Conservation (phyloP, 2,329 filamentous ascomycete species). For the Colletotrichum truncatum region DNA sequence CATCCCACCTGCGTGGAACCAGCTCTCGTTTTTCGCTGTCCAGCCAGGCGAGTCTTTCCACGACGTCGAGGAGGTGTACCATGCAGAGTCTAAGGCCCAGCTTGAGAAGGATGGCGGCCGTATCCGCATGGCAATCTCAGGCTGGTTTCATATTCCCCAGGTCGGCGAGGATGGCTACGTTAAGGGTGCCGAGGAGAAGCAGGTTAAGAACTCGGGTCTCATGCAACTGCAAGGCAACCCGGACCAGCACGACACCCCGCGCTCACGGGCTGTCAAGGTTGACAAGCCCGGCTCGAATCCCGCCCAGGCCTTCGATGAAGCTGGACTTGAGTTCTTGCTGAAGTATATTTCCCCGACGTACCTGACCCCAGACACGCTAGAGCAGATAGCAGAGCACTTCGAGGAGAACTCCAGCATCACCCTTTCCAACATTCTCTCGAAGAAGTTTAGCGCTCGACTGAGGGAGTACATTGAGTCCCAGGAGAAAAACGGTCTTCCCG, state of each 20-base stretch:
- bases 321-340: conserved; percentile 88
- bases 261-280: conserved; percentile 63
- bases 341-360: conserved; percentile 92
- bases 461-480: conserved; percentile 74
- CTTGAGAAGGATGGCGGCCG: conserved; percentile 76
- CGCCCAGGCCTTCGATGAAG: conserved; percentile 70
- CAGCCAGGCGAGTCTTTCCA: conserved; percentile 99
- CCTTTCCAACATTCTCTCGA: conserved; percentile 79
- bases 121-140: conserved; percentile 96
- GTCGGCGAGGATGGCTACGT: conserved; percentile 92
- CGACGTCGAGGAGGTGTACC: conserved; percentile 97
- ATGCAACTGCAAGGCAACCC: conserved; percentile 93
- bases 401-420: conserved; percentile 85
- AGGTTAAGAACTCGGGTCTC: conserved; percentile 88
- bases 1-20: conserved; percentile 96
- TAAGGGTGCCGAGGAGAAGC: conserved; percentile 85
- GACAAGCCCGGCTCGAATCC: conserved; percentile 54
- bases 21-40: conserved; percentile 97
- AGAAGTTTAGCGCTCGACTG: conserved; percentile 80
- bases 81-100: conserved; percentile 66
- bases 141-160: conserved; percentile 99
- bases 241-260: conserved; percentile 87
- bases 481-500: conserved; percentile 60
- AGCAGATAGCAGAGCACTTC: conserved; percentile 83
- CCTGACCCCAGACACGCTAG: conserved; percentile 89